These are phyloP conservation scores for Fagus sylvatica DNA, from an alignment of 306 rosid genomes.

Conservation along the genomic window DNA sequence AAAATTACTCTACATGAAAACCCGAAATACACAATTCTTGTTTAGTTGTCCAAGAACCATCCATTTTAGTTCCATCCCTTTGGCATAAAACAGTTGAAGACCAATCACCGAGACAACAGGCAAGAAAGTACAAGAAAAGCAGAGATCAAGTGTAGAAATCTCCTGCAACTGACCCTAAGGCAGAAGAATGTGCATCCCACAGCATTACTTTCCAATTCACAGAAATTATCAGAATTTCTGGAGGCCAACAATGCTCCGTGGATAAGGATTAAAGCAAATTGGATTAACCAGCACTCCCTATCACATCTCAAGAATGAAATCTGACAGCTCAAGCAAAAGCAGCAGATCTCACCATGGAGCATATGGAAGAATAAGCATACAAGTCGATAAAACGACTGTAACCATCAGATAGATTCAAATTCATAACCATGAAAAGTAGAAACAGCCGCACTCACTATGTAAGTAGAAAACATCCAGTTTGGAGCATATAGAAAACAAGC, in stretches of 20 bases:
- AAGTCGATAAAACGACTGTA: constrained; percentile 25
- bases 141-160: constrained; percentile 21
- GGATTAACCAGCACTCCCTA: constrained; percentile 19
- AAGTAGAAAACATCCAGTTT: constrained; percentile 19
- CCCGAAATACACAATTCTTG: not conserved
- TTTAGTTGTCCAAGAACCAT: constrained; percentile 3
- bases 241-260: constrained; percentile 22
- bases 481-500: constrained; percentile 18
- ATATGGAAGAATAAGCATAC: constrained; percentile 11
- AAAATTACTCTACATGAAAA: not conserved
- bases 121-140: constrained; percentile 24
- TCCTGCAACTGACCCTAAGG: not conserved
- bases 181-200: constrained; percentile 23
- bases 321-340: constrained; percentile 32
- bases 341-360: constrained; percentile 26
- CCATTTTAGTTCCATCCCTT: constrained; percentile 22
- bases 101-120: constrained; percentile 33
- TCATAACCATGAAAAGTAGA: constrained; percentile 24
- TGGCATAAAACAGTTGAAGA: constrained; percentile 14
- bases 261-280: constrained; percentile 27
- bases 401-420: constrained; percentile 24
- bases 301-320: constrained; percentile 28
- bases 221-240: constrained; percentile 17
- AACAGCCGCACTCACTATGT: constrained; percentile 27
- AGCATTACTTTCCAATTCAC: constrained; percentile 27